phyloP scores from a whole-genome alignment of 352 stramenopile species.

The Pythium apleroticum region DNA sequence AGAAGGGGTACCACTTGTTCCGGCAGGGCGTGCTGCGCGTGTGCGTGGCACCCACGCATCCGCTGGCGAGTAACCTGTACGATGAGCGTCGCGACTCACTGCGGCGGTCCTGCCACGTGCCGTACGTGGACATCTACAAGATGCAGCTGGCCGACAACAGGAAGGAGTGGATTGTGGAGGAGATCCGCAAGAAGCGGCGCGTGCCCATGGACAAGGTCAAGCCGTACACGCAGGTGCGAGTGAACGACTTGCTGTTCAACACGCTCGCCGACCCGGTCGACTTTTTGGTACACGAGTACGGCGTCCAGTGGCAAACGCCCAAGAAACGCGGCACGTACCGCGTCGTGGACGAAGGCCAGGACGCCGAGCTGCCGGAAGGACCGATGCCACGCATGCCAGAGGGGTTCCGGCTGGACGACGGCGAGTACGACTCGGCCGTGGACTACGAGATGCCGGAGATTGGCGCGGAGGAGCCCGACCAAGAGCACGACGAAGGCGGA shows the following conservation, averaged over 20 bases:
- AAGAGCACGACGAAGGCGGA: neutral
- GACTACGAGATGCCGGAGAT: constrained; percentile 13
- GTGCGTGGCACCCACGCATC: constrained; percentile 35
- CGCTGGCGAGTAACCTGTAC: constrained; percentile 31
- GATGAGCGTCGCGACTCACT: constrained; percentile 17
- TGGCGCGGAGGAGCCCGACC: neutral
- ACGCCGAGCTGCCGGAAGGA: constrained; percentile 2
- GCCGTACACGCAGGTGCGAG: constrained; percentile 18
- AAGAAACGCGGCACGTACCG: constrained; percentile 11
- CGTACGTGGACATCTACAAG: constrained; percentile 37
- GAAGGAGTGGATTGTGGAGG: constrained; percentile 23
- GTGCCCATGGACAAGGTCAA: constrained; percentile 23
- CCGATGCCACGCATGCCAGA: constrained; percentile 1
- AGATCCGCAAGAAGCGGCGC: constrained; percentile 14
- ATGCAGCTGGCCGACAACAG: constrained; percentile 26
- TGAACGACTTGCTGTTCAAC: constrained; percentile 29
- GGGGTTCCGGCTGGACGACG: neutral
- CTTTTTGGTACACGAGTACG: constrained; percentile 36
- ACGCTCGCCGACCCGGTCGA: constrained; percentile 30
- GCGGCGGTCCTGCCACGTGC: constrained; percentile 20
- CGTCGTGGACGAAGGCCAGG: constrained; percentile 1
- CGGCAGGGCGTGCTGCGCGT: constrained; percentile 26
- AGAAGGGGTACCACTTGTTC: constrained; percentile 58
- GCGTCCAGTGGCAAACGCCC: constrained; percentile 19
- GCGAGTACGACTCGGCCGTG: constrained; percentile 11